Percentiles rank a stretch among this genome's conserved stretches.
These are phyloP conservation scores for Stemphylium lycopersici DNA, from an alignment of 2,329 filamentous ascomycete species.

Conservation along the genomic window DNA sequence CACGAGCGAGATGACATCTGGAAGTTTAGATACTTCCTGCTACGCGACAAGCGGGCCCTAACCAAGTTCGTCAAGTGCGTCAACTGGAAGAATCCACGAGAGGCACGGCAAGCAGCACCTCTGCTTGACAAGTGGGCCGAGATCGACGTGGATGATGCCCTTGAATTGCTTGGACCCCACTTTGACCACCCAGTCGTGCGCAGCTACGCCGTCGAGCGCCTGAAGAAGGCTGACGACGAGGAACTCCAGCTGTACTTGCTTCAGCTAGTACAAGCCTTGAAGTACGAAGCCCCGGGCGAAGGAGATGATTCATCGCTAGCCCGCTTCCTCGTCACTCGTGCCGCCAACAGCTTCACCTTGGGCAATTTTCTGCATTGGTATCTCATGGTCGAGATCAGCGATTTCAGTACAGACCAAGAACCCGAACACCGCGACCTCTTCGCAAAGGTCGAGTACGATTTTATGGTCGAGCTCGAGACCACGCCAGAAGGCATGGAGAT, in stretches of 20 bases:
- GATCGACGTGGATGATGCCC: slow-evolving; percentile 94
- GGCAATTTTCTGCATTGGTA: slow-evolving; percentile 99
- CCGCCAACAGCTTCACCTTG: slow-evolving; percentile 84
- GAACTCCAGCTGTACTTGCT: slow-evolving; percentile 90
- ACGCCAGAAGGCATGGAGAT: slow-evolving; percentile 72
- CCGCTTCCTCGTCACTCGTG: slow-evolving; percentile 85
- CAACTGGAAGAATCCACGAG: slow-evolving; percentile 85
- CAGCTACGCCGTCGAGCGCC: slow-evolving; percentile 88
- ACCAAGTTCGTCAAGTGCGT: slow-evolving; percentile 99
- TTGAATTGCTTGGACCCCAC: slow-evolving; percentile 89
- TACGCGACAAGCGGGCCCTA: slow-evolving; percentile 81
- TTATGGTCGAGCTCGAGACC: slow-evolving; percentile 85
- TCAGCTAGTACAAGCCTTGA: slow-evolving; percentile 93
- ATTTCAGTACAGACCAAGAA: slow-evolving; percentile 75
- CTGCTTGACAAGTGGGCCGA: slow-evolving; percentile 93
- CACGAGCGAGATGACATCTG: slow-evolving; percentile 97
- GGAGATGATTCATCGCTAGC: slow-evolving; percentile 84
- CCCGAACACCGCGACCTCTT: slow-evolving; percentile 83
- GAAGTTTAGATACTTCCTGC: slow-evolving; percentile 96
- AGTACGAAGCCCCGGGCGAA: slow-evolving; percentile 65
- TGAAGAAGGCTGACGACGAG: slow-evolving; percentile 90
- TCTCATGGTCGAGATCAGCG: slow-evolving; percentile 95
- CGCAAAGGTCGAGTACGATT: slow-evolving; percentile 91
- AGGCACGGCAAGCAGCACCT: slow-evolving; percentile 87
- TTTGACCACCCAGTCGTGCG: slow-evolving; percentile 89